These are phyloP conservation scores for Hymenoscyphus infarciens DNA, from an alignment of 2,329 filamentous ascomycete species.

Conservation along the genomic window DNA sequence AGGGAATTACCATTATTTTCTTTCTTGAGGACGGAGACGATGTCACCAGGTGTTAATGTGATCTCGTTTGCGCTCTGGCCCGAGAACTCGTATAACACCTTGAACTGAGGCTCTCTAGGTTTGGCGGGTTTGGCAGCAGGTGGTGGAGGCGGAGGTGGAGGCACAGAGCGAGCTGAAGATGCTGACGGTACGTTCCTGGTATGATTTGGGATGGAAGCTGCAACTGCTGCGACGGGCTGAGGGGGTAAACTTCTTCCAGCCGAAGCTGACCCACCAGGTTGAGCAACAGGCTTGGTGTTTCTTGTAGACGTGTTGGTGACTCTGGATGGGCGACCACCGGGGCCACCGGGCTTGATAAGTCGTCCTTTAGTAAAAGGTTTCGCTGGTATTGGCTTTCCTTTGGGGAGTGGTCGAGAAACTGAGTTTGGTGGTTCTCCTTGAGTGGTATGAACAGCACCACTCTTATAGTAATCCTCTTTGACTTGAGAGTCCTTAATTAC, in stretches of 20 bases:
- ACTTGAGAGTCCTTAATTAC: constrained; percentile 81
- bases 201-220: constrained; percentile 47
- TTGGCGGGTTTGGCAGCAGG: constrained; percentile 57
- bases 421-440: constrained; percentile 81
- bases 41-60: constrained; percentile 71
- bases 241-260: constrained; percentile 27
- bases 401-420: constrained; percentile 78
- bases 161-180: constrained; percentile 49
- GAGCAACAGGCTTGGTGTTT: constrained; percentile 34
- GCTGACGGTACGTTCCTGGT: constrained; percentile 53
- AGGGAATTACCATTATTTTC: constrained; percentile 78
- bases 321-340: constrained; percentile 74
- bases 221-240: constrained; percentile 32
- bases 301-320: constrained; percentile 46
- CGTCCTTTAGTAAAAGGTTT: constrained; percentile 92
- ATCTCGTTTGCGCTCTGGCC: constrained; percentile 84
- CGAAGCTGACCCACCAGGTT: constrained; percentile 15
- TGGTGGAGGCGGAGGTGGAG: constrained; percentile 60
- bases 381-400: constrained; percentile 78
- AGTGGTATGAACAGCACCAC: constrained; percentile 81
- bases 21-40: constrained; percentile 89
- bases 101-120: constrained; percentile 71
- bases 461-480: constrained; percentile 86
- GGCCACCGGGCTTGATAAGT: constrained; percentile 86
- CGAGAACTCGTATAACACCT: constrained; percentile 87